A percentile compares a stretch with the other conserved stretches of the same genome.
These are phyloP conservation scores for Climacium dendroides DNA, from an alignment of 225 moss, liverwort and hornwort genomes.

Conservation along the genomic window DNA sequence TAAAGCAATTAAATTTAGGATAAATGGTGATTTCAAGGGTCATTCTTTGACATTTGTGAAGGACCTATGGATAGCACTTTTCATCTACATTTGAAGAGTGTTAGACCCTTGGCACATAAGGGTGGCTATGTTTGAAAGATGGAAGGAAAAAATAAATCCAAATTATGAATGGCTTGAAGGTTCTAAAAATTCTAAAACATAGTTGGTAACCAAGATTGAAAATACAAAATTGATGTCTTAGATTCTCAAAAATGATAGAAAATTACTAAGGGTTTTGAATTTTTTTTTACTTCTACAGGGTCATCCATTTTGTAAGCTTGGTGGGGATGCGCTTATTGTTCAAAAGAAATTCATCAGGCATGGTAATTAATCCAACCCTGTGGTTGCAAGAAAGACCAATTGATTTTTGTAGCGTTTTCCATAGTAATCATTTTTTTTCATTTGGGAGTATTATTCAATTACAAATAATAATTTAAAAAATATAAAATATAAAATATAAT, in stretches of 20 bases:
- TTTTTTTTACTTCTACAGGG: no score
- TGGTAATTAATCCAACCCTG: background rate
- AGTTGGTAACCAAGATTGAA: background rate
- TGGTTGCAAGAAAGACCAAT: no score
- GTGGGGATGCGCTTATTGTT: background rate
- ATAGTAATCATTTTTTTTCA: no score
- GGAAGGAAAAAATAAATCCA: no score
- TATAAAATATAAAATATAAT: no score
- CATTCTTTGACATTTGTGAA: background rate
- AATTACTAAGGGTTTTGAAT: no score
- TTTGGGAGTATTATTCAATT: no score
- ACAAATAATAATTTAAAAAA: no score
- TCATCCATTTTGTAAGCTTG: rapidly evolving
- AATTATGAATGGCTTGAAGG: rapidly evolving
- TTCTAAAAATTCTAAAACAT: background rate
- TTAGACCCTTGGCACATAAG: rapidly evolving
- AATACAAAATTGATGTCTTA: background rate
- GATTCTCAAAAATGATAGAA: no score
- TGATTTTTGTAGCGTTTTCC: no score
- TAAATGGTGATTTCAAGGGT: background rate
- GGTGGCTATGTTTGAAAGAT: background rate
- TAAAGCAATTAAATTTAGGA: background rate
- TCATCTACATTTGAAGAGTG: background rate
- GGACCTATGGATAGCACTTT: rapidly evolving
- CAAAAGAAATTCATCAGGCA: background rate